A percentile compares a stretch with the other conserved stretches of the same genome.
Conservation (phyloP, 208 protist genomes). For the Acanthamoeba culbertsoni region DNA sequence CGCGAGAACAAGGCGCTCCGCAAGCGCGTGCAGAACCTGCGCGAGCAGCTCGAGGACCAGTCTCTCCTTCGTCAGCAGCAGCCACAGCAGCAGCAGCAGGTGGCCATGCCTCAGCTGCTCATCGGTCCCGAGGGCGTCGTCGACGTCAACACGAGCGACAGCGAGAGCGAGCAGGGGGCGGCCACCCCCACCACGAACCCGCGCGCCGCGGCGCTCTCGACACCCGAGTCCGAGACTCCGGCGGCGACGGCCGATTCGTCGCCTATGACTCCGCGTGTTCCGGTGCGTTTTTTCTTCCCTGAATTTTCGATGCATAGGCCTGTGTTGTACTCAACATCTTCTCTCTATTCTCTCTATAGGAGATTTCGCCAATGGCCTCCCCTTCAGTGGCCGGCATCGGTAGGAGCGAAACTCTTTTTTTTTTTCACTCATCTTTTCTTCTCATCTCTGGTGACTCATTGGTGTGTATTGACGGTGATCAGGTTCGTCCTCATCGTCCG, state of each 20-base stretch:
- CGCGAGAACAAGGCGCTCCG: slow-evolving; percentile 28
- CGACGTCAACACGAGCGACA: neutral
- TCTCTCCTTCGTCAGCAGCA: neutral
- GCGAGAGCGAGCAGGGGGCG: neutral
- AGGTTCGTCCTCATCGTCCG: neutral
- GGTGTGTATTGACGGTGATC: neutral
- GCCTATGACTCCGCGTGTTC: no score
- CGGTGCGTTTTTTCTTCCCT: no score
- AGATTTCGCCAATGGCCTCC: no score
- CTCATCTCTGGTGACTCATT: neutral
- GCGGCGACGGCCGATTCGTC: no score
- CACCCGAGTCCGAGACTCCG: no score
- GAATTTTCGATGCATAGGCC: no score
- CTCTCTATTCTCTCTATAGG: no score
- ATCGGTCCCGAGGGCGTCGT: neutral
- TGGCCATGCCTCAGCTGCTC: neutral
- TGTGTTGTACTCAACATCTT: no score
- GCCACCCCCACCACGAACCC: neutral
- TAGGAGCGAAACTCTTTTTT: no score
- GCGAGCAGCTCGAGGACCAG: slow-evolving; percentile 26
- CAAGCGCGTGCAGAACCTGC: neutral
- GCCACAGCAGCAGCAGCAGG: neutral
- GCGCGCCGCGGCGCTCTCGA: neutral
- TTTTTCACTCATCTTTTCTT: no score
- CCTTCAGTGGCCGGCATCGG: no score